Conservation (phyloP, 768 basidiomycete genomes). For the Stropharia rugosoannulata region DNA sequence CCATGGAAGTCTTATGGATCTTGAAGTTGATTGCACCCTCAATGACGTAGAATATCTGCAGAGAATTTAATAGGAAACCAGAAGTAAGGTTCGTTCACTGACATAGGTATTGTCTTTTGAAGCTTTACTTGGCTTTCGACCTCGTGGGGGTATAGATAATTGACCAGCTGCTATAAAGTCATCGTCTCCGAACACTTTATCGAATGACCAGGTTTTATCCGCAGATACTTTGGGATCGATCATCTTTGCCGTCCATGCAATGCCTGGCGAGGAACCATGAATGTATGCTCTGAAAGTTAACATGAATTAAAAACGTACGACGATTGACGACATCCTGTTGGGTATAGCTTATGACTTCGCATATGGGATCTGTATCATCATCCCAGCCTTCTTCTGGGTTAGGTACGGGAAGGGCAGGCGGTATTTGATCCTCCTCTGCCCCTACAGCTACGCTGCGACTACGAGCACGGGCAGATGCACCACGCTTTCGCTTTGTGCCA, state of each 20-base stretch:
- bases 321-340: slow-evolving; percentile 60
- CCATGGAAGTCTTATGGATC: slow-evolving; percentile 75
- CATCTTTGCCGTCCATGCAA: slow-evolving; percentile 75
- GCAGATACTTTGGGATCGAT: slow-evolving; percentile 59
- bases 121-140: slow-evolving; percentile 83
- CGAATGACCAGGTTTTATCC: slow-evolving; percentile 76
- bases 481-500: slow-evolving; percentile 32
- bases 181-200: slow-evolving; percentile 90
- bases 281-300: slow-evolving; percentile 3
- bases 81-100: neutral
- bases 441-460: slow-evolving; percentile 62
- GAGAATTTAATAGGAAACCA: neutral
- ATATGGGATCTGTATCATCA: slow-evolving; percentile 64
- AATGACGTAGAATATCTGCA: slow-evolving; percentile 62
- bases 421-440: slow-evolving; percentile 20
- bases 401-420: slow-evolving; percentile 25
- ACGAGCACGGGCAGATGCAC: slow-evolving; percentile 38
- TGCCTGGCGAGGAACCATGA: slow-evolving; percentile 42
- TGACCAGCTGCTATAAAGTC: slow-evolving; percentile 92
- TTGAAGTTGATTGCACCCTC: slow-evolving; percentile 88
- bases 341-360: slow-evolving; percentile 67
- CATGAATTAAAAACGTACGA: slow-evolving; percentile 52
- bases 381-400: slow-evolving; percentile 85
- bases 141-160: slow-evolving; percentile 73
- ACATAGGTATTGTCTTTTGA: slow-evolving; percentile 85